Percentiles rank a stretch among this genome's conserved stretches.
Conservation (phyloP, 1,284 basidiomycete species). For the Bjerkandera adusta region DNA sequence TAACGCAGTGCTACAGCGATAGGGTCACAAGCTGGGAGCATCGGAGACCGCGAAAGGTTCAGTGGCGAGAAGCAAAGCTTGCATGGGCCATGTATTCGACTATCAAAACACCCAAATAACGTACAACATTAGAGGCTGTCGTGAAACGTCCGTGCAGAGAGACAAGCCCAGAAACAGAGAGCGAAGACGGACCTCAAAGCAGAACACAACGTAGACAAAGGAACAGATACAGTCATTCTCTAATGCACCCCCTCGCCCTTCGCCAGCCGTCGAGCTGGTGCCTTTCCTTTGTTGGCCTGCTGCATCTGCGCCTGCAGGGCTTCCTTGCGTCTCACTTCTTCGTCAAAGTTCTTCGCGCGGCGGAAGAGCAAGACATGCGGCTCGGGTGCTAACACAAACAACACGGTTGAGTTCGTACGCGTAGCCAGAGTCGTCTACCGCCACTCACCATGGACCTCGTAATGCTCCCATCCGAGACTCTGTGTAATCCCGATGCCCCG, state of each 20-base stretch:
- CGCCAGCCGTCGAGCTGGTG: slow-evolving; percentile 29
- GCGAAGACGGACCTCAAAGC: slow-evolving; percentile 7
- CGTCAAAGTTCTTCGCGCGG: slow-evolving; percentile 61
- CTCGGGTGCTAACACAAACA: slow-evolving; percentile 65
- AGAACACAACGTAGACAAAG: neutral
- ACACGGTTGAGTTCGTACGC: neutral
- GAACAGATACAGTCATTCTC: neutral
- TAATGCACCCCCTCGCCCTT: slow-evolving; percentile 9
- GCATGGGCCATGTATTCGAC: neutral
- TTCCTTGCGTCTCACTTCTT: slow-evolving; percentile 26
- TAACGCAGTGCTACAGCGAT: too few relatives aligned
- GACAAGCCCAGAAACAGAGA: slow-evolving; percentile 5
- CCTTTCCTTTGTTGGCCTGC: slow-evolving; percentile 19
- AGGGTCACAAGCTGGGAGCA: too few relatives aligned
- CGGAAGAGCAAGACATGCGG: slow-evolving; percentile 84
- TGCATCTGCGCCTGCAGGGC: slow-evolving; percentile 15
- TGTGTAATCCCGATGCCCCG: slow-evolving; percentile 95
- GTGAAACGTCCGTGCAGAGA: slow-evolving; percentile 6
- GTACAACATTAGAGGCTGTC: slow-evolving; percentile 6
- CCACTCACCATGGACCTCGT: slow-evolving; percentile 88
- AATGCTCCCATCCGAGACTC: slow-evolving; percentile 96
- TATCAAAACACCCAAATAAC: slow-evolving; percentile 1
- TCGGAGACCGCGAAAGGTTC: neutral
- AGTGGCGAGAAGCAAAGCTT: neutral
- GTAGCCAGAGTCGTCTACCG: neutral